Percentiles rank a stretch among this genome's conserved stretches.
These are phyloP conservation scores for Exophiala mesophila DNA, from an alignment of 2,329 filamentous ascomycete genomes.

Conservation along the genomic window DNA sequence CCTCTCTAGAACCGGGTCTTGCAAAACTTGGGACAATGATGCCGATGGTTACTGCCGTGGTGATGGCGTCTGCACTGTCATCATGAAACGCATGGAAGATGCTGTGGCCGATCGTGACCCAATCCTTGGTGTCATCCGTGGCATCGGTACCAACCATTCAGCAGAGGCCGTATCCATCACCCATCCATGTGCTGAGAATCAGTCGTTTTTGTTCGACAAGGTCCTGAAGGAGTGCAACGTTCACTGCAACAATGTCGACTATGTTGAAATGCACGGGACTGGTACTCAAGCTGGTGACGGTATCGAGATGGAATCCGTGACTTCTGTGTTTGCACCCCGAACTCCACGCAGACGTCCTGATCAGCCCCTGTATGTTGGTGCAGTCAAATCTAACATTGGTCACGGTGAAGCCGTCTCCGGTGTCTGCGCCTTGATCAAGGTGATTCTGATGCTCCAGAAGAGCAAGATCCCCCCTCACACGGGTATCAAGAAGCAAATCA, in stretches of 20 bases:
- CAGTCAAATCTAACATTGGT: conserved; percentile 38
- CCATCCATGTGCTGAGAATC: conserved; percentile 37
- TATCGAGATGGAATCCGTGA: conserved; percentile 35
- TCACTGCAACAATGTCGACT: conserved; percentile 34
- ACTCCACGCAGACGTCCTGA: conserved; percentile 28
- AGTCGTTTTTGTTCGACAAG: conserved; percentile 34
- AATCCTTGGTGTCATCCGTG: conserved; percentile 67
- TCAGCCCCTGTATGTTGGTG: conserved; percentile 32
- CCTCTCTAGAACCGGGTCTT: conserved; percentile 68
- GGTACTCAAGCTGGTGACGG: conserved; percentile 40
- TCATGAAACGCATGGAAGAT: conserved; percentile 76
- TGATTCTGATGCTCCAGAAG: conserved; percentile 61
- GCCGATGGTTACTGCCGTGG: conserved; percentile 80
- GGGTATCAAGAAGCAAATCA: conserved; percentile 55
- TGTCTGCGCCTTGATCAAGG: conserved; percentile 51
- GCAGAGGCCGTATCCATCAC: conserved; percentile 40
- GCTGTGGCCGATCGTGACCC: conserved; percentile 68
- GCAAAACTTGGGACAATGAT: conserved; percentile 74
- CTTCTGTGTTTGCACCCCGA: conserved; percentile 33
- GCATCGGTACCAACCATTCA: conserved; percentile 74
- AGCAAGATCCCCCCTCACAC: conserved; percentile 60
- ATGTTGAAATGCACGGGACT: conserved; percentile 40
- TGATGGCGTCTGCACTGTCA: conserved; percentile 67
- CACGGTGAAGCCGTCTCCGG: conserved; percentile 43
- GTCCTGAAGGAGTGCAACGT: conserved; percentile 36